Evolutionary conservation across 2,329 filamentous ascomycete genomes (phyloP).

Genomic region (Zalaria sp.): DNA sequence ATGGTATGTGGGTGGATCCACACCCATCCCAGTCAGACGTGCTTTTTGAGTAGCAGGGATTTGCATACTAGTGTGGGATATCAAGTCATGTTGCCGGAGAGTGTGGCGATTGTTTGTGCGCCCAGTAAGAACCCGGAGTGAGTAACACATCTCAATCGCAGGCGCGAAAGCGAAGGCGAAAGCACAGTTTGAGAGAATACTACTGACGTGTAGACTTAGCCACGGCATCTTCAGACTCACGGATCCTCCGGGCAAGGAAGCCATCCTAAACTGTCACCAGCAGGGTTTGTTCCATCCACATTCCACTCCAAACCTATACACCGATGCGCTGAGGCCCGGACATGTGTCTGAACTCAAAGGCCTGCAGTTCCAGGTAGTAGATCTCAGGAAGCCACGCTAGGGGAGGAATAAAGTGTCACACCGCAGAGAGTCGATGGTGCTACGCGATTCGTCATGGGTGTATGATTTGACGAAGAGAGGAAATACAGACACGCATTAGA

Average conservation of each 20-base stretch:
- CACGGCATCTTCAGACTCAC: conserved; percentile 90
- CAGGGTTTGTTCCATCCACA: conserved; percentile 76
- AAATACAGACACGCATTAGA: too few species aligned
- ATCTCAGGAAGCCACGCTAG: conserved; percentile 31
- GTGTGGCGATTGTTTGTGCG: conserved; percentile 91
- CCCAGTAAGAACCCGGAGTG: conserved; percentile 65
- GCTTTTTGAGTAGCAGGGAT: conserved; percentile 93
- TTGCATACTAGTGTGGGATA: conserved; percentile 89
- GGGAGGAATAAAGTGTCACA: too few species aligned
- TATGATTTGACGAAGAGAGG: too few species aligned
- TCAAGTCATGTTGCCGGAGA: conserved; percentile 92
- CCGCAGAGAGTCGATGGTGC: too few species aligned
- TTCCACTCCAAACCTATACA: conserved; percentile 58
- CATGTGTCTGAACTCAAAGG: conserved; percentile 46
- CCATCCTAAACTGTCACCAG: conserved; percentile 68
- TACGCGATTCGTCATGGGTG: too few species aligned
- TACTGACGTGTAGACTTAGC: conserved; percentile 27
- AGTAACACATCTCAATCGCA: conserved; percentile 21
- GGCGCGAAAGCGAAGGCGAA: too few species aligned
- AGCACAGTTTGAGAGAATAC: neutral
- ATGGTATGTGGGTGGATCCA: conserved; percentile 95
- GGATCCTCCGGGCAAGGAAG: conserved; percentile 75
- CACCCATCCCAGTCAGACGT: conserved; percentile 90
- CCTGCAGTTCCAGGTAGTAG: conserved; percentile 49
- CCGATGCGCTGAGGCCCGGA: conserved; percentile 47